These are phyloP conservation scores for Mycena rebaudengoi DNA, from an alignment of 768 basidiomycete genomes.

Conservation along the genomic window DNA sequence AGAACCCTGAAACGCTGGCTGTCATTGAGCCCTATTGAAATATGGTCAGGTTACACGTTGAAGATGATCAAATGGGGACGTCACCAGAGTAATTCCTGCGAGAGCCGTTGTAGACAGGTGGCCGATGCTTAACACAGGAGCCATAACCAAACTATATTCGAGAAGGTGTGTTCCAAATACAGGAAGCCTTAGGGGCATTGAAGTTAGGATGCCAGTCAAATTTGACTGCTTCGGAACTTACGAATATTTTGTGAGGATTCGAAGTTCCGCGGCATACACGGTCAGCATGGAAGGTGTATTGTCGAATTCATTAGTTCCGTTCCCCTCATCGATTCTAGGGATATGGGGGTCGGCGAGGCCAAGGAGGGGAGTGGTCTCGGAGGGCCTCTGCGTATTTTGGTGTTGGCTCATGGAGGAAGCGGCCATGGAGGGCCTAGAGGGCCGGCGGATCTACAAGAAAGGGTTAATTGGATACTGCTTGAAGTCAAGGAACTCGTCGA, in stretches of 20 bases:
- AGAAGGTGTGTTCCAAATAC: conserved; percentile 69
- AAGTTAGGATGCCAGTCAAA: too few relatives aligned
- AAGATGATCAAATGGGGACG: background rate
- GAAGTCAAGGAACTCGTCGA: too few relatives aligned
- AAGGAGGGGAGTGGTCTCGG: conserved; percentile 69
- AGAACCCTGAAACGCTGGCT: conserved; percentile 76
- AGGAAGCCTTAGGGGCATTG: conserved; percentile 10
- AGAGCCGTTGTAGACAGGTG: conserved; percentile 91
- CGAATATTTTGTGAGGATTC: conserved; percentile 72
- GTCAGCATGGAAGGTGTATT: conserved; percentile 35
- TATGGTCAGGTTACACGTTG: background rate
- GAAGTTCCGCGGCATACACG: conserved; percentile 66
- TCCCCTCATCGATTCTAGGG: conserved; percentile 63
- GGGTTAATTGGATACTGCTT: too few relatives aligned
- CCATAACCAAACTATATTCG: conserved; percentile 88
- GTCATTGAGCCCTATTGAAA: conserved; percentile 66
- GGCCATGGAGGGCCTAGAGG: conserved; percentile 25
- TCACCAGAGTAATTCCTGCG: conserved; percentile 75
- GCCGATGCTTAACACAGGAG: conserved; percentile 87
- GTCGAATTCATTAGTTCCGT: conserved; percentile 45
- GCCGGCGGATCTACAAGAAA: too few relatives aligned
- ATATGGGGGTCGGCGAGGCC: conserved; percentile 52
- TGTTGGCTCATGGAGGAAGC: conserved; percentile 18
- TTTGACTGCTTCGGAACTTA: conserved; percentile 43
- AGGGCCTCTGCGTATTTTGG: conserved; percentile 23